phyloP scores from a whole-genome alignment of 306 rosid genomes.

The Trifolium fragiferum region DNA sequence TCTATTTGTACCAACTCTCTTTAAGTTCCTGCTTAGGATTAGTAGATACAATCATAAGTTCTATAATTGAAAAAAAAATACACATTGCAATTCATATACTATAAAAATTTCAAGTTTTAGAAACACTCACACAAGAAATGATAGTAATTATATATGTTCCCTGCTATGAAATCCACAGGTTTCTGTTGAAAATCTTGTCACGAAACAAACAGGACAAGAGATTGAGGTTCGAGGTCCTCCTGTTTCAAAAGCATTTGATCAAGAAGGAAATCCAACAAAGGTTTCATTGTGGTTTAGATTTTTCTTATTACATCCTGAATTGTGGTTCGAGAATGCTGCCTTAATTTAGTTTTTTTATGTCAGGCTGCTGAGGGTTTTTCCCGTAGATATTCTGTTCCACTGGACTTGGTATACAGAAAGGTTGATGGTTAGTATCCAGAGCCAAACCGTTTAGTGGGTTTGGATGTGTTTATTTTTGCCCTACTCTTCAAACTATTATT shows the following conservation, averaged over 20 bases:
- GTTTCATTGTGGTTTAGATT: conserved; percentile 48
- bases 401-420: conserved; percentile 64
- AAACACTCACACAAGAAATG: conserved; percentile 9
- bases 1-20: not conserved
- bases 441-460: conserved; percentile 14
- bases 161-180: conserved; percentile 55
- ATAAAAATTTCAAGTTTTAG: conserved; percentile 10
- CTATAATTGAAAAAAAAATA: conserved; percentile 3
- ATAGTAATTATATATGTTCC: conserved; percentile 17
- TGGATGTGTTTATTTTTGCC: conserved; percentile 20
- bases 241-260: conserved; percentile 86
- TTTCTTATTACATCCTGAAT: conserved; percentile 16
- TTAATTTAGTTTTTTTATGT: conserved; percentile 48
- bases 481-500: conserved; percentile 21
- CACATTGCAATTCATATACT: conserved; percentile 11
- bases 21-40: conserved; percentile 27
- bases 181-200: conserved; percentile 65
- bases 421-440: conserved; percentile 73
- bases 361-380: conserved; percentile 93
- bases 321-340: conserved; percentile 22
- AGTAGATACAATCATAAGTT: conserved; percentile 3
- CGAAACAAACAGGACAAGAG: conserved; percentile 76
- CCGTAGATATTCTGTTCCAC: conserved; percentile 80
- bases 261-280: conserved; percentile 87
- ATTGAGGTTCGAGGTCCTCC: conserved; percentile 97